Conservation (phyloP, 768 basidiomycete genomes). For the Leucocoprinus birnbaumii region DNA sequence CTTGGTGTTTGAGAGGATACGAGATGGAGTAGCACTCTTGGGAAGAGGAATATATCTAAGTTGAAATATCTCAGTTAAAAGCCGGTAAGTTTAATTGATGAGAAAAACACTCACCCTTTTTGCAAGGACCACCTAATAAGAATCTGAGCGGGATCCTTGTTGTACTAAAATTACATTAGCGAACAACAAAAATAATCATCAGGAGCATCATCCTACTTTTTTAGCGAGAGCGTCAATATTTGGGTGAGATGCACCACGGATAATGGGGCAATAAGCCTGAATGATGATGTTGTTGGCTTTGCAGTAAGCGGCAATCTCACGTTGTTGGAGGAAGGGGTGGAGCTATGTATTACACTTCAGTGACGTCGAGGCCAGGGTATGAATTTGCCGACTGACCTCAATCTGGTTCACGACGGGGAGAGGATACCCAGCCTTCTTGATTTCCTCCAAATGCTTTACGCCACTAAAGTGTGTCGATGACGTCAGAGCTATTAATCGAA, state of each 20-base stretch:
- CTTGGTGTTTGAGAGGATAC: constrained; percentile 10
- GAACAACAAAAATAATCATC: not conserved
- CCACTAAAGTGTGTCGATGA: constrained; percentile 33
- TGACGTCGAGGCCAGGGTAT: not conserved
- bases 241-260: constrained; percentile 37
- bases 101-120: constrained; percentile 46
- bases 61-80: not conserved
- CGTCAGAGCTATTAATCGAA: not conserved
- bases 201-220: not conserved
- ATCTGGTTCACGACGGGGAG: constrained; percentile 74
- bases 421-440: constrained; percentile 53
- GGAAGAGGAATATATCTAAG: constrained; percentile 9
- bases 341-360: constrained; percentile 34
- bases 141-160: constrained; percentile 66
- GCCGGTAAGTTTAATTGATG: not conserved
- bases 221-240: constrained; percentile 10
- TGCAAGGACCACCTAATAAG: constrained; percentile 89
- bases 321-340: constrained; percentile 77
- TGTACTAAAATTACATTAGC: constrained; percentile 33
- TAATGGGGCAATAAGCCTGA: constrained; percentile 69
- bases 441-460: constrained; percentile 68
- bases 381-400: constrained; percentile 40
- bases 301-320: constrained; percentile 73
- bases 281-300: constrained; percentile 50
- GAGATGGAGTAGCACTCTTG: constrained; percentile 12